Evolutionary conservation across 345 rosid genomes (phyloP), one percentile per base, ranked within the genome.

Genomic region (Streptanthus diversifolius): DNA sequence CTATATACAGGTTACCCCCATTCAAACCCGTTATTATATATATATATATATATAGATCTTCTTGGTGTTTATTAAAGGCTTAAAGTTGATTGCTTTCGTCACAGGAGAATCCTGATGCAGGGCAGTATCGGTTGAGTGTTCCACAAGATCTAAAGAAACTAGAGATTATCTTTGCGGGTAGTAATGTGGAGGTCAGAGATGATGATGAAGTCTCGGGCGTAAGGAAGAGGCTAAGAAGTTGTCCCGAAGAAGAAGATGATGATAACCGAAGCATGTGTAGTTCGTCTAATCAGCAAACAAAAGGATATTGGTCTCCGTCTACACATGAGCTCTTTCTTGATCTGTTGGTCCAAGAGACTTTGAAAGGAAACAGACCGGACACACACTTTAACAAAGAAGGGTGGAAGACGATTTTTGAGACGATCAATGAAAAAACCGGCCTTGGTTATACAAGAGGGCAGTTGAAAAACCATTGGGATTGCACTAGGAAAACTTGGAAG

Each of bases 401-500:
- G n/a, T 81, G 85, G 87, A 83, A 72, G 80, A 77, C 81, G 35
- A 80, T 83, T 61, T 66, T 77, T 1, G 81, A 73, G 67, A 73
- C 80, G 14, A 81, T 83, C 68, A 78, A 77, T 44, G 76, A 70
- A 10, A 79, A 62, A 68, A 72, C 81, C 0, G 81, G 85, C 19
- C 24, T 81, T 29, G 71, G 59, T 25, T 81, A 77, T 36, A 78
- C 76, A 7, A 82, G 83, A 68, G 73, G 62, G 18, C 88, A 85
- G 70, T 19, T 85, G 13, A 80, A 82, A 75, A 80, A 82, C 72
- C 84, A 83, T 25, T 80, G 83, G 85, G 84, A 83, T 79, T 43
- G 65, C 30, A 79, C 80, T 2, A 85, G 83, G 80, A 83, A 80
- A 64, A 76, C 75, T 35, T 82, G 89, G 87, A 85, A 78, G 73